phyloP scores from a whole-genome alignment of 805 yeast genomes.

The Metschnikowia aberdeeniae region DNA sequence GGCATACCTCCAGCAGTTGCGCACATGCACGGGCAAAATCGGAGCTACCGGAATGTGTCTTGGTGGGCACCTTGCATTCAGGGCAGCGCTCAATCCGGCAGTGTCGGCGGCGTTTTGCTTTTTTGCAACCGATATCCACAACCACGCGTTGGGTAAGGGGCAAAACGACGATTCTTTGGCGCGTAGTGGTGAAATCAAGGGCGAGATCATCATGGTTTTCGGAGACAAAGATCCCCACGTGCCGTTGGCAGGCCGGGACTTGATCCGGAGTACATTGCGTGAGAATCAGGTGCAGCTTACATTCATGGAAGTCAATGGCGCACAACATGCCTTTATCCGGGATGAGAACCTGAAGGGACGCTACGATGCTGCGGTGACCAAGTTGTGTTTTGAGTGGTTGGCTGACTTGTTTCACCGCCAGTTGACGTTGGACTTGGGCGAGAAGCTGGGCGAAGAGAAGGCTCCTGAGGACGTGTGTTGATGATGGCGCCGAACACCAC shows the following conservation, averaged over 20 bases:
- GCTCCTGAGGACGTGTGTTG: conserved; percentile 60
- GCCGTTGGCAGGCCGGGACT: conserved; percentile 70
- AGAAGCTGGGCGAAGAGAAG: conserved; percentile 46
- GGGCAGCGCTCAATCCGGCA: conserved; percentile 61
- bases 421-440: conserved; percentile 64
- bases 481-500: conserved; percentile 18
- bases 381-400: conserved; percentile 61
- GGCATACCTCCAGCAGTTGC: conserved; percentile 54
- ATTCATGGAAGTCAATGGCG: conserved; percentile 70
- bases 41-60: conserved; percentile 88
- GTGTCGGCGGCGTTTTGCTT: conserved; percentile 68
- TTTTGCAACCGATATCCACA: conserved; percentile 79
- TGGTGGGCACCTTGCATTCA: conserved; percentile 77
- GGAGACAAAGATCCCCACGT: conserved; percentile 81
- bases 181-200: conserved; percentile 51
- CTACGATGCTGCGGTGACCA: conserved; percentile 73
- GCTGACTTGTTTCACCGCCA: conserved; percentile 67
- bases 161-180: conserved; percentile 60
- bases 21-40: conserved; percentile 65
- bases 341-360: conserved; percentile 80
- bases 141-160: conserved; percentile 61
- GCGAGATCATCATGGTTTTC: conserved; percentile 64
- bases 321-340: conserved; percentile 80
- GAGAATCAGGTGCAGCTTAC: conserved; percentile 59
- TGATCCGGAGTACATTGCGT: conserved; percentile 59